Evolutionary conservation across 2,329 filamentous ascomycete species (phyloP).

Genomic region (Neopestalotiopsis clavispora): DNA sequence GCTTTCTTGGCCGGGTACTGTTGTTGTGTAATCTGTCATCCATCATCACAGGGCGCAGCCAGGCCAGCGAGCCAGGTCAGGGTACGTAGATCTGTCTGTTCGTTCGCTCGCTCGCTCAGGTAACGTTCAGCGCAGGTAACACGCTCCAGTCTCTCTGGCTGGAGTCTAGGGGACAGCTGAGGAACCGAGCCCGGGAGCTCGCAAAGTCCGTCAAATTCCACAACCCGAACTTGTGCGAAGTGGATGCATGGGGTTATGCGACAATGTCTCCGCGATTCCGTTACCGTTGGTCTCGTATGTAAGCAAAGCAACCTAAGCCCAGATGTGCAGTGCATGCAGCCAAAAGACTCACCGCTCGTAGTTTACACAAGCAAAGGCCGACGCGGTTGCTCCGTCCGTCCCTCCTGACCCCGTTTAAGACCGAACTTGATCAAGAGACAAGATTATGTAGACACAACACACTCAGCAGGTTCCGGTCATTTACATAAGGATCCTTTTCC

Average conservation of each 20-base stretch:
- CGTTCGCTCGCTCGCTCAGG: background rate
- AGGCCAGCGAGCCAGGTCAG: background rate
- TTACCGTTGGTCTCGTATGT: slow-evolving; percentile 1
- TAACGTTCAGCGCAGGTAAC: background rate
- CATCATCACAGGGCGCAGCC: background rate
- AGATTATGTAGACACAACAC: background rate
- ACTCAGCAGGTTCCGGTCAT: slow-evolving; percentile 19
- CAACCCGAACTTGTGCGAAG: slow-evolving; percentile 9
- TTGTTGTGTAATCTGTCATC: background rate
- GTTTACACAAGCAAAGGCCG: slow-evolving; percentile 13
- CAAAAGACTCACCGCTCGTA: slow-evolving; percentile 15
- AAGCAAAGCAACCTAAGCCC: background rate
- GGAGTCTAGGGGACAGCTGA: background rate
- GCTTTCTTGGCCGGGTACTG: background rate
- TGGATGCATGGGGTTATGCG: slow-evolving; percentile 6
- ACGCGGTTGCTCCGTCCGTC: slow-evolving; percentile 8
- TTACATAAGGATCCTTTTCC: slow-evolving; percentile 18
- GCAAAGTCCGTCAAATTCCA: slow-evolving; percentile 15
- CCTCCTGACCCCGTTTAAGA: slow-evolving; percentile 15
- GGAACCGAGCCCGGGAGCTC: slow-evolving; percentile 4
- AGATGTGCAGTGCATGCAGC: background rate
- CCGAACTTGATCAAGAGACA: slow-evolving; percentile 7
- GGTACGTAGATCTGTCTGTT: background rate
- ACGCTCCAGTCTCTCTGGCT: too few species aligned
- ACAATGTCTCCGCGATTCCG: slow-evolving; percentile 13